Evolutionary conservation across 768 basidiomycete genomes (phyloP), one percentile per base, ranked within the genome.

Genomic region (Russula virescens): DNA sequence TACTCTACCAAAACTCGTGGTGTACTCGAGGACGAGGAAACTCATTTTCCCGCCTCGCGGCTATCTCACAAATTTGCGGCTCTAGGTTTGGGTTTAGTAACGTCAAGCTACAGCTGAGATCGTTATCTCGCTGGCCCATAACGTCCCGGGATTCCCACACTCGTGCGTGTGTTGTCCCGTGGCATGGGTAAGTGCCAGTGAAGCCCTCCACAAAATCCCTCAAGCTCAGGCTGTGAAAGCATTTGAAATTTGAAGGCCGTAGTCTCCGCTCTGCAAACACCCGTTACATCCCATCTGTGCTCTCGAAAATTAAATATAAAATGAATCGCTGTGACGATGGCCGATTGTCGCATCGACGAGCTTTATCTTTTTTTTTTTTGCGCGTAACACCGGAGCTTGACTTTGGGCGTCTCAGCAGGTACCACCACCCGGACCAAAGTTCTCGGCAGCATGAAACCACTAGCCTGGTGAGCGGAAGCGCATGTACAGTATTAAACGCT

Each of bases 1-100:
- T 63, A 52, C 51, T 59, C 57, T 63, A 57, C 59, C 62, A 59
- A 63, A 58, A 54, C 62, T 63, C 62, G 57, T 59, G 62, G 62
- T 63, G 28, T 48, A 55, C 57, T 59, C 58, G 62, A 59, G 62
- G 57, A 54, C 38, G 54, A 55, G 38, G 47, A 56, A 56, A 21
- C 54, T 56, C 49, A 40, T 25, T 45, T 31, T 34, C 46, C 53
- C 21, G 25, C 46, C 52, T 40, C 53, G 19, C 58, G 31, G 25
- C 47, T 35, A 18, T 61, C 46, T 61, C 54, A 48, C 48, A 28
- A 51, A 18, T 55, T 35, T 40, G n/a, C 19, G 26, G 19, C 60
- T 51, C 31, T 48, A 34, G 35, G 47, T 38, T 62, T 53, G 50
- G 51, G 47, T 13, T 57, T 42, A 52, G 25, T 43, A 48, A 55